Conservation (phyloP, 345 rosid genomes). For the Gossypium raimondii region DNA sequence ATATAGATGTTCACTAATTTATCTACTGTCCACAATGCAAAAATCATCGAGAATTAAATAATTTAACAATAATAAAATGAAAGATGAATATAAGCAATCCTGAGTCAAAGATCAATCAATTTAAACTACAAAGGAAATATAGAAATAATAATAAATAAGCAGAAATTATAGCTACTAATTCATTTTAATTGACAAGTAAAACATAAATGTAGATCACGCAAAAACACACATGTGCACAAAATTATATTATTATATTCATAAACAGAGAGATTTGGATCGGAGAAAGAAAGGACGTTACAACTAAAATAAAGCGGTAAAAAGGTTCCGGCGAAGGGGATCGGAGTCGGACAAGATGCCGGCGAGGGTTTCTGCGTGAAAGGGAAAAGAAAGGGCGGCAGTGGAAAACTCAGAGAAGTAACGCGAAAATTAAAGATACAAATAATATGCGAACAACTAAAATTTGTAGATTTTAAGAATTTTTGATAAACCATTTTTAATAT, state of each 20-base stretch:
- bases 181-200: background rate
- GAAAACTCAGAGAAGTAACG: slow-evolving; percentile 11
- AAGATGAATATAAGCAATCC: background rate
- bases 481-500: too few species aligned
- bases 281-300: slow-evolving; percentile 6
- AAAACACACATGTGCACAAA: background rate
- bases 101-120: background rate
- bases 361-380: background rate
- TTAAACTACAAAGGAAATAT: background rate
- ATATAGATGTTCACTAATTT: background rate
- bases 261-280: slow-evolving; percentile 6
- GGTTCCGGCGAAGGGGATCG: background rate
- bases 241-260: background rate
- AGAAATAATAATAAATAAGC: background rate
- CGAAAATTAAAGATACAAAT: background rate
- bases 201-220: background rate
- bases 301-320: background rate
- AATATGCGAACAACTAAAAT: background rate
- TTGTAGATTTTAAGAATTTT: too few species aligned
- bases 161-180: background rate
- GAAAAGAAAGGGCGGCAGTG: background rate
- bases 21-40: background rate
- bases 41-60: background rate
- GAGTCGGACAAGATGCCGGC: background rate
- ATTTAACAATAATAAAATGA: background rate